phyloP scores from a whole-genome alignment of 768 basidiomycete species.

The button mushroom (Agaricus bisporus) region DNA sequence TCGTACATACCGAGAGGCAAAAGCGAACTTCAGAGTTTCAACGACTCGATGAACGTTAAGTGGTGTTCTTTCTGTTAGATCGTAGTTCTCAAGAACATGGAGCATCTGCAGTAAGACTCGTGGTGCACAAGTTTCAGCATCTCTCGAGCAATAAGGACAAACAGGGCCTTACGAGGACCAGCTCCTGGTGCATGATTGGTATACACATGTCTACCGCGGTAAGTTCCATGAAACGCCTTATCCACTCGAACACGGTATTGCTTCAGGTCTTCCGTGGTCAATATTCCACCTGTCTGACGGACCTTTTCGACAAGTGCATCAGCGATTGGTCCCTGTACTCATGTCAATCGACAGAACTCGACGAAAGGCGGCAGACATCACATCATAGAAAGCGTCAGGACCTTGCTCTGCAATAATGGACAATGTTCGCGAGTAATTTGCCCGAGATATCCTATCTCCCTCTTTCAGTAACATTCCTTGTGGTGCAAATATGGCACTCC shows the following conservation, averaged over 20 bases:
- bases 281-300: slow-evolving; percentile 66
- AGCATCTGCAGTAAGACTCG: slow-evolving; percentile 82
- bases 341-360: slow-evolving; percentile 11
- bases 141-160: not conserved
- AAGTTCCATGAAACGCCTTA: slow-evolving; percentile 73
- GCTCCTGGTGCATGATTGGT: slow-evolving; percentile 82
- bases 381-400: slow-evolving; percentile 77
- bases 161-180: slow-evolving; percentile 49
- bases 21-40: slow-evolving; percentile 78
- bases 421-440: slow-evolving; percentile 76
- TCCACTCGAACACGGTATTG: slow-evolving; percentile 64
- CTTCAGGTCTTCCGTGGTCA: slow-evolving; percentile 69
- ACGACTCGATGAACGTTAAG: slow-evolving; percentile 75
- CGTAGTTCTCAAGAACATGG: slow-evolving; percentile 82
- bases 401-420: slow-evolving; percentile 69
- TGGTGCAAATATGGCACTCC: slow-evolving; percentile 81
- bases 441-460: slow-evolving; percentile 69
- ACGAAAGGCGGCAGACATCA: slow-evolving; percentile 19
- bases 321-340: slow-evolving; percentile 67
- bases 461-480: slow-evolving; percentile 61
- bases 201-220: slow-evolving; percentile 73
- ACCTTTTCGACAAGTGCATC: slow-evolving; percentile 72
- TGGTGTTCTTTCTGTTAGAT: slow-evolving; percentile 44
- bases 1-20: slow-evolving; percentile 36
- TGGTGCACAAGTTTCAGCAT: not conserved